A percentile compares a stretch with the other conserved stretches of the same genome.
phyloP scores from a whole-genome alignment of 1,284 basidiomycete species.

The Hemileia vastatrix region DNA sequence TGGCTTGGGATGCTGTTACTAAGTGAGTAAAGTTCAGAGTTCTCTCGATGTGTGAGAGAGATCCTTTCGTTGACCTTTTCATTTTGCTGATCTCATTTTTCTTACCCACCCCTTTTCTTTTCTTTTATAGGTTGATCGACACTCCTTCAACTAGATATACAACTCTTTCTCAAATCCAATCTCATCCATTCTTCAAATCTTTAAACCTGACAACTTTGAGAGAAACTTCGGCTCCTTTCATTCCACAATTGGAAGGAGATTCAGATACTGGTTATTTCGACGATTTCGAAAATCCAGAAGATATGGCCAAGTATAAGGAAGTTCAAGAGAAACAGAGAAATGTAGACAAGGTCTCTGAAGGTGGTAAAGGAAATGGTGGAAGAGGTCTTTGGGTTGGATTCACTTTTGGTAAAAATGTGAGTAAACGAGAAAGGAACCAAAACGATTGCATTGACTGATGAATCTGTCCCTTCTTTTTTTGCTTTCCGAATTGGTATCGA shows the following conservation, averaged over 20 bases:
- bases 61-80: constrained; percentile 4
- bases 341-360: constrained; percentile 34
- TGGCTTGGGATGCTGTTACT: constrained; percentile 39
- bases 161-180: constrained; percentile 34
- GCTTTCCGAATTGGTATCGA: no score
- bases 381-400: constrained; percentile 42
- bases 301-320: constrained; percentile 45
- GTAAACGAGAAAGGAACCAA: no score
- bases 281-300: constrained; percentile 43
- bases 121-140: constrained; percentile 30
- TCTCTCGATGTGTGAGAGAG: background rate
- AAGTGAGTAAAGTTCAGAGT: constrained; percentile 23
- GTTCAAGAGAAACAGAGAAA: constrained; percentile 44
- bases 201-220: constrained; percentile 36
- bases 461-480: no score
- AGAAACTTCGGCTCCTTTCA: constrained; percentile 37
- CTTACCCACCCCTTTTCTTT: background rate
- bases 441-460: no score
- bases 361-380: constrained; percentile 26
- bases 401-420: constrained; percentile 42
- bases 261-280: constrained; percentile 44
- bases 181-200: constrained; percentile 40
- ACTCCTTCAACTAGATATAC: constrained; percentile 34
- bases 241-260: constrained; percentile 40
- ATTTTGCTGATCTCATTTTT: background rate